phyloP scores from a whole-genome alignment of 139 green algal genomes.

The Chlamydomonas sp. region DNA sequence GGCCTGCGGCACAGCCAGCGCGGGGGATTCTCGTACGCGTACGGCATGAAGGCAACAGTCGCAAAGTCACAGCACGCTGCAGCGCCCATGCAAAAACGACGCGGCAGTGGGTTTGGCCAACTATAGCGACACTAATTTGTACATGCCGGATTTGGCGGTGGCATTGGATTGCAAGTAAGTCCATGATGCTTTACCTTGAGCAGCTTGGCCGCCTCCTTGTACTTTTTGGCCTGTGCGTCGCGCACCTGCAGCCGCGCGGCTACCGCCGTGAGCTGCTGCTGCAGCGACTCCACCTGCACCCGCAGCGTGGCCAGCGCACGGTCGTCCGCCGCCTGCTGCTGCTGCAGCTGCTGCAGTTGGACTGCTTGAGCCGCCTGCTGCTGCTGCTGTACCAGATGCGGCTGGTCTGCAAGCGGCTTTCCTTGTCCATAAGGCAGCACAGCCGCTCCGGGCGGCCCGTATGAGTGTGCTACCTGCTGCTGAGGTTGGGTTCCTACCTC shows the following conservation, averaged over 20 bases:
- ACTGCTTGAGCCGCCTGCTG: neutral
- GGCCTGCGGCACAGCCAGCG: neutral
- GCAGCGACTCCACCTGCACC: slow-evolving; percentile 42
- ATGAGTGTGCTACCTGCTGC: neutral
- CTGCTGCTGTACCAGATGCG: neutral
- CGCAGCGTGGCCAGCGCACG: neutral
- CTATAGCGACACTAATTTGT: neutral
- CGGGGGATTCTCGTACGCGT: neutral
- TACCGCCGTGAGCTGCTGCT: slow-evolving; percentile 48
- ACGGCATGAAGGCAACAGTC: neutral
- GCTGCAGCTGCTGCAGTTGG: neutral
- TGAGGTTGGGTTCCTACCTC: no score
- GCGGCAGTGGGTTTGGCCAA: neutral
- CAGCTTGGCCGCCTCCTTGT: slow-evolving; percentile 65
- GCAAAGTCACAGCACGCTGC: no score
- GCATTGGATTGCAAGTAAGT: neutral
- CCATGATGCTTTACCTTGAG: slow-evolving; percentile 48
- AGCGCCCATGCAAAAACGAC: no score
- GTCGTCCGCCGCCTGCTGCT: slow-evolving; percentile 17
- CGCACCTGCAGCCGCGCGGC: slow-evolving; percentile 43
- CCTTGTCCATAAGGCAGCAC: neutral
- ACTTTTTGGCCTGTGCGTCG: slow-evolving; percentile 60
- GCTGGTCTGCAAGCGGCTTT: neutral
- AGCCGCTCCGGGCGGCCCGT: neutral
- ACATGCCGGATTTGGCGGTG: no score